phyloP scores from a whole-genome alignment of 352 stramenopile genomes.

The Globisporangium viniferum region DNA sequence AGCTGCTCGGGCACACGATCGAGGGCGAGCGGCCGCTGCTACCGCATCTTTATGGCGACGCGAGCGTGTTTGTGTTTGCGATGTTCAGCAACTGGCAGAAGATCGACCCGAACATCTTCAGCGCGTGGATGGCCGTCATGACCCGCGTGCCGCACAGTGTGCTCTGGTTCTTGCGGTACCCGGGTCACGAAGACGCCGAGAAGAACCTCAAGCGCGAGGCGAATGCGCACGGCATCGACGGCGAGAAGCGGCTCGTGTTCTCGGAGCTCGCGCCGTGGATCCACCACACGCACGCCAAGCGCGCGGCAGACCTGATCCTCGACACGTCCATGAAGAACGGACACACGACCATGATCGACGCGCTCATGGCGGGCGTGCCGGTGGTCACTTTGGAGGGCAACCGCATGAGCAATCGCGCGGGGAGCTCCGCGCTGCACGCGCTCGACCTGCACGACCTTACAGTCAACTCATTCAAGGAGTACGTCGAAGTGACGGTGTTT shows the following conservation, averaged over 20 bases:
- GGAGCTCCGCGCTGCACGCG: slow-evolving; percentile 51
- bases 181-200: slow-evolving; percentile 42
- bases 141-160: slow-evolving; percentile 55
- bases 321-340: slow-evolving; percentile 85
- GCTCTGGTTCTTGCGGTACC: slow-evolving; percentile 77
- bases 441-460: slow-evolving; percentile 50
- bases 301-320: slow-evolving; percentile 65
- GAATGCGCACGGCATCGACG: slow-evolving; percentile 46
- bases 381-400: slow-evolving; percentile 65
- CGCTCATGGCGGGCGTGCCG: slow-evolving; percentile 72
- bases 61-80: slow-evolving; percentile 58
- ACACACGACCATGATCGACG: slow-evolving; percentile 80
- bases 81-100: slow-evolving; percentile 90
- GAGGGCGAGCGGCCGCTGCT: slow-evolving; percentile 26
- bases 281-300: slow-evolving; percentile 73
- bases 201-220: slow-evolving; percentile 51
- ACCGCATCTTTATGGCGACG: slow-evolving; percentile 8
- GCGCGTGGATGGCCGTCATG: slow-evolving; percentile 79
- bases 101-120: slow-evolving; percentile 73
- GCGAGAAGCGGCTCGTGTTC: slow-evolving; percentile 53
- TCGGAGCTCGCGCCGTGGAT: slow-evolving; percentile 65
- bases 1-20: slow-evolving; percentile 63
- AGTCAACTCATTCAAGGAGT: slow-evolving; percentile 75
- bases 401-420: slow-evolving; percentile 66
- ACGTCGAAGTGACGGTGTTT: slow-evolving; percentile 68